Conservation (phyloP, 257 asterid species). For the Solanum megistacrolobum region DNA sequence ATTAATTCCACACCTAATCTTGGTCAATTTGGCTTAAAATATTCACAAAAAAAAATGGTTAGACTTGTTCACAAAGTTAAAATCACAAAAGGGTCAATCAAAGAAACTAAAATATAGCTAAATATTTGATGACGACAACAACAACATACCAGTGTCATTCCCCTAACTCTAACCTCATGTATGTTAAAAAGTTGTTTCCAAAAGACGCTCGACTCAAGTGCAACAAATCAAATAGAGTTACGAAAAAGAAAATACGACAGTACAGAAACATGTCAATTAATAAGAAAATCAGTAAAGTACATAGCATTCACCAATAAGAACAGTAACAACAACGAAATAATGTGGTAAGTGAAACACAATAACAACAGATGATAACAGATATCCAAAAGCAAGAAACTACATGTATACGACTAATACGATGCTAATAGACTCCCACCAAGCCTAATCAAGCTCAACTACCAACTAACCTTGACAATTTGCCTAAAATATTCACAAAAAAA, state of each 20-base stretch:
- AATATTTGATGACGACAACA: background rate
- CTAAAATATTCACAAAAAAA: background rate
- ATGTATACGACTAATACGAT: background rate
- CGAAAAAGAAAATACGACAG: background rate
- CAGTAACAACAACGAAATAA: background rate
- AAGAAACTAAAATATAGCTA: background rate
- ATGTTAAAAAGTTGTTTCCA: background rate
- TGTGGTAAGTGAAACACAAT: background rate
- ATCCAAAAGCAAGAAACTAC: background rate
- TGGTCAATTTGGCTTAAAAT: slow-evolving; percentile 25
- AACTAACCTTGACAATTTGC: background rate
- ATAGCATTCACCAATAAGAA: background rate
- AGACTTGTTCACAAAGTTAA: background rate
- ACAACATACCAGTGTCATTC: background rate
- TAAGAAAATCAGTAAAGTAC: background rate
- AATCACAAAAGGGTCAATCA: background rate
- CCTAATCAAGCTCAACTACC: background rate
- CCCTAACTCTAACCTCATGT: background rate
- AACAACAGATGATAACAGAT: background rate
- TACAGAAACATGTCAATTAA: background rate
- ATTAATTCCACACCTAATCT: slow-evolving; percentile 14
- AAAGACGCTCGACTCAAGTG: background rate
- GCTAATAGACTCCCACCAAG: background rate
- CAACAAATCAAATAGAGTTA: background rate
- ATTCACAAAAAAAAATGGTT: background rate